Base-by-base conservation (phyloP, 768 basidiomycete species). In the Cantharellus anzutake region DNA sequence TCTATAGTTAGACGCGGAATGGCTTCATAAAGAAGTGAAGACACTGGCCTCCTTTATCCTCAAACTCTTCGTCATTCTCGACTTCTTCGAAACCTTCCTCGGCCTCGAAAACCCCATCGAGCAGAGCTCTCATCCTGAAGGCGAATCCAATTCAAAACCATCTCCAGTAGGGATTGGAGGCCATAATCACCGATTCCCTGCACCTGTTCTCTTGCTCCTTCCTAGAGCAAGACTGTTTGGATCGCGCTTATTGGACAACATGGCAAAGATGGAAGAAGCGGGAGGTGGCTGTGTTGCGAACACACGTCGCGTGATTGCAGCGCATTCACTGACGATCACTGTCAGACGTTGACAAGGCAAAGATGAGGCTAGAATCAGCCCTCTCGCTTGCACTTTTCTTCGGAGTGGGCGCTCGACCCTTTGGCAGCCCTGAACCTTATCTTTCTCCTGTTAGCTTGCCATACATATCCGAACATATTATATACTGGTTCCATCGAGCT, bases 11-110 rank as follows among this genome's bases (percentile, higher is more conserved):
- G 61, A 41, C 39, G 34, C 11, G 3, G 38, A n/a, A 41, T 11
- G 37, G 20, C 29, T n/a, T 14, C 37, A 38, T 20, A 34, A 34
- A 20, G 35, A 48, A 48, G 38, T 14, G 42, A 38, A 41, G 29
- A 41, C 4, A 34, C 29, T 11, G 34, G 60, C 61, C 61, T 61
- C 48, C 60, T 61, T 62, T 62, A 37, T 37, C n/a, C 11, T 61
- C 51, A 55, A 62, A 62, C 11, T 62, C 61, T 48, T 62, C 60
- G 50, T 62, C 60, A 51, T 62, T 61, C 50, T 62, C 61, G 3
- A 61, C 51, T 50, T 62, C 61, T 59, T 62, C 44, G 60, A 62
- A 62, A 4, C 39, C 60, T 42, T 62, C 61, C 48, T 62, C 61
- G 5, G 38, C 39, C 58, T 59, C 58, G 44, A 60, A 62, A 4